These are phyloP conservation scores for Rubus idaeus DNA, from an alignment of 306 rosid genomes.

Conservation along the genomic window DNA sequence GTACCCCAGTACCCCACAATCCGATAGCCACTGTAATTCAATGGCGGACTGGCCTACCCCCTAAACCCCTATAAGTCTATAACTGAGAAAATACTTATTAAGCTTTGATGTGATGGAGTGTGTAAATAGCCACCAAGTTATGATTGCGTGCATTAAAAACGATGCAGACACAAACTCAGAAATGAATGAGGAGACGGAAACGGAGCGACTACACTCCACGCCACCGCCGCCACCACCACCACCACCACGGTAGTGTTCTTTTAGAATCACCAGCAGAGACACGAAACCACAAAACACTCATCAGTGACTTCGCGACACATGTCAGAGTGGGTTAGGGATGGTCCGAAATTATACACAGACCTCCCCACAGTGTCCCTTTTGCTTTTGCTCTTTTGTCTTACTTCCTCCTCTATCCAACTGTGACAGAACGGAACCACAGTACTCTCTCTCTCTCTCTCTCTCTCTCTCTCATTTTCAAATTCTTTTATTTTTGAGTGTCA, in stretches of 20 bases:
- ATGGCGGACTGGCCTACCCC: not conserved
- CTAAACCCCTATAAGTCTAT: not conserved
- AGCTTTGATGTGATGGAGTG: conserved; percentile 29
- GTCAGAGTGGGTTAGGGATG: not conserved
- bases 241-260: too few species aligned
- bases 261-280: not conserved
- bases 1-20: not conserved
- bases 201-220: not conserved
- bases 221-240: not conserved
- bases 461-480: too few species aligned
- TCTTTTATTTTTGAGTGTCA: not conserved
- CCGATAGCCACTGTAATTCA: not conserved
- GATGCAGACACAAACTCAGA: conserved; percentile 13
- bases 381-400: conserved; percentile 37
- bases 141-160: conserved; percentile 48
- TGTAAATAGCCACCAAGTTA: conserved; percentile 35
- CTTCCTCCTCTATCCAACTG: conserved; percentile 18
- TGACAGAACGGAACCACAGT: conserved; percentile 7
- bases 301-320: conserved; percentile 3
- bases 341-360: conserved; percentile 3
- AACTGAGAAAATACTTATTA: not conserved
- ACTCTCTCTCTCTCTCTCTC: not conserved
- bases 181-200: not conserved
- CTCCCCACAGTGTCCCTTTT: not conserved
- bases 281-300: conserved; percentile 10